Evolutionary conservation across 306 rosid genomes (phyloP).

Genomic region (Ormosia emarginata): DNA sequence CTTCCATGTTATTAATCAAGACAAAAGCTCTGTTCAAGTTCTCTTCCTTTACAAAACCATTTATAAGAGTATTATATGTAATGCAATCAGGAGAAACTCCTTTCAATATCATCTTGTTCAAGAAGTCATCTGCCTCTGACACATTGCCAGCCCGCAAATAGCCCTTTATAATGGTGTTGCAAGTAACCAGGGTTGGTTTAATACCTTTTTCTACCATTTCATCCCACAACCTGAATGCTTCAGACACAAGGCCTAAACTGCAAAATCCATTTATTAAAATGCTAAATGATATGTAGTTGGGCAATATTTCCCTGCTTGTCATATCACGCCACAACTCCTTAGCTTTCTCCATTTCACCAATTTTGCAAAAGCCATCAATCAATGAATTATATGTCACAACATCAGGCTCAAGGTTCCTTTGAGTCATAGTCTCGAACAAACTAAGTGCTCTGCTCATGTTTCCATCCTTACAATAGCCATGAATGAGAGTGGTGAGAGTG

Average conservation of each 20-base stretch:
- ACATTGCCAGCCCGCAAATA: conserved; percentile 59
- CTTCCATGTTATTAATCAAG: conserved; percentile 63
- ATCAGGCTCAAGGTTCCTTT: conserved; percentile 73
- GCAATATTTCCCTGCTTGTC: conserved; percentile 50
- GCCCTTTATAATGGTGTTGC: conserved; percentile 80
- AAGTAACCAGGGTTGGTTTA: conserved; percentile 63
- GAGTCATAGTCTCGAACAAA: conserved; percentile 58
- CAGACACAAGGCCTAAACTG: conserved; percentile 54
- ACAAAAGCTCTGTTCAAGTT: conserved; percentile 64
- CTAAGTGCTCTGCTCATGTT: conserved; percentile 63
- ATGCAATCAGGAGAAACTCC: conserved; percentile 71
- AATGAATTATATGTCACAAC: conserved; percentile 74
- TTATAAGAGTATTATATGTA: conserved; percentile 78
- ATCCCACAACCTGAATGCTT: conserved; percentile 74
- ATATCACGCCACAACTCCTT: conserved; percentile 75
- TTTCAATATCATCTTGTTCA: conserved; percentile 58
- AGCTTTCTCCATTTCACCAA: conserved; percentile 75
- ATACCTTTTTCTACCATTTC: conserved; percentile 78
- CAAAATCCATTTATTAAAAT: conserved; percentile 83
- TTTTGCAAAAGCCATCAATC: conserved; percentile 87
- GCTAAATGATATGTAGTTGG: conserved; percentile 64
- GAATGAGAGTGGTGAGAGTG: conserved; percentile 81
- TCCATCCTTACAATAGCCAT: conserved; percentile 74
- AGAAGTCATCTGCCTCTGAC: conserved; percentile 56
- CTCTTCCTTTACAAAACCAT: conserved; percentile 73